Base-by-base conservation (phyloP, 495 filamentous ascomycete species). In the Aspergillus indologenus region DNA sequence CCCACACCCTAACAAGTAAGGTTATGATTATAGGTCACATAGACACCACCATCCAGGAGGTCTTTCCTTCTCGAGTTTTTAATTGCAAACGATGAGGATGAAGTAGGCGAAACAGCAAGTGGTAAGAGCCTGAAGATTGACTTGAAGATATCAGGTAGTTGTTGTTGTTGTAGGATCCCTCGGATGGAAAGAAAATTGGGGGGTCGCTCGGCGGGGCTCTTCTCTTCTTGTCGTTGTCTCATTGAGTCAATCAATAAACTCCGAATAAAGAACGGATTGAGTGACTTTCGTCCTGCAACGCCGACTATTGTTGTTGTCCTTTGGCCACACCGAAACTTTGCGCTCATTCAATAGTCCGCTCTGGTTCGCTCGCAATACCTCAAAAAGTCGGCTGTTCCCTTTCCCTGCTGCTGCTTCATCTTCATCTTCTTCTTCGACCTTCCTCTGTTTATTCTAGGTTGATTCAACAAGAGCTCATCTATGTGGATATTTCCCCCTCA, bases 291-390 rank as follows among this genome's bases (percentile, higher is more conserved):
- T 50, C 26, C 24, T 51, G 48, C 48, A 29, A 29, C 14, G 15
- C 20, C 26, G 23, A 24, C 47, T 50, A 50, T 50, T 50, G 47
- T 51, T 51, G 48, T 51, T 26, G 48, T 51, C 48, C n/a, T 17
- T 29, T n/a, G 48, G 19, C 48, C 59, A 56, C 59, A 61, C 59
- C 59, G 59, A 51, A 61, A 61, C 34, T 61, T 61, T 61, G 59
- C 53, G 53, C 49, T 21, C 29, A 18, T 48, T 57, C 55, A 57
- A 57, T 57, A 50, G 45, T 48, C 45, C 24, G 21, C 45, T 7
- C 47, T 31, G 19, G 23, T 8, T 31, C 23, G 43, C 40, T 31
- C 20, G 22, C 53, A 19, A 20, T 17, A 26, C 20, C 53, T 20
- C 21, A 29, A 56, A 46, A 56, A 40, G 46, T 56, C 54, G 31